Percentiles rank a stretch among this genome's conserved stretches.
Conservation (phyloP, 2,329 filamentous ascomycete species). For the Plectosphaerella cucumerina region DNA sequence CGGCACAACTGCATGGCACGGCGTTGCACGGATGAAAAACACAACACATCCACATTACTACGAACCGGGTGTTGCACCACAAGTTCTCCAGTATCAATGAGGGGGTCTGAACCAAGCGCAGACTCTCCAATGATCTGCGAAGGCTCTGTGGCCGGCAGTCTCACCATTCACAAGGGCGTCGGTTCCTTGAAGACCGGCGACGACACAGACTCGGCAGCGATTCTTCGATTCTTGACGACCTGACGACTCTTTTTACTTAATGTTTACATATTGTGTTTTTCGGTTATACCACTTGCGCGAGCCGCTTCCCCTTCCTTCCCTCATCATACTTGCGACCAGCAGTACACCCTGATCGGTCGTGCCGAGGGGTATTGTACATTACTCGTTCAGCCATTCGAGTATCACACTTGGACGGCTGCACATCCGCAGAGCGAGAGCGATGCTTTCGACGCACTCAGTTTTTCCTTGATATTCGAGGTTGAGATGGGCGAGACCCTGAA, state of each 20-base stretch:
- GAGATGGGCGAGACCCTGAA: not conserved
- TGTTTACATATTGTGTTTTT: slow-evolving; percentile 14
- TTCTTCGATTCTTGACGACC: slow-evolving; percentile 16
- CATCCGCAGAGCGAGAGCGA: not conserved
- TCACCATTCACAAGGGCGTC: too few species aligned
- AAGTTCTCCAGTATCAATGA: too few species aligned
- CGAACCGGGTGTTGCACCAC: too few species aligned
- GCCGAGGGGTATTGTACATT: not conserved
- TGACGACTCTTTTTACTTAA: slow-evolving; percentile 15
- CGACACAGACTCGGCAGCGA: not conserved
- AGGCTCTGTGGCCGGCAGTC: too few species aligned
- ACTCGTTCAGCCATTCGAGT: not conserved
- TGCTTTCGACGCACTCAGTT: not conserved
- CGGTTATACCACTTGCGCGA: slow-evolving; percentile 9
- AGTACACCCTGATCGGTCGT: not conserved
- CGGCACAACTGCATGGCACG: slow-evolving; percentile 9
- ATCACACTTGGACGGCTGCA: not conserved
- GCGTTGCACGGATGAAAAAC: not conserved
- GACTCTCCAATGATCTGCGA: too few species aligned
- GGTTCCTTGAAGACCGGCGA: too few species aligned
- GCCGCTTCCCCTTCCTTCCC: slow-evolving; percentile 5
- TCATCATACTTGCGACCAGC: not conserved
- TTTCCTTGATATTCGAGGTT: not conserved
- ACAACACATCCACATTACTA: too few species aligned
- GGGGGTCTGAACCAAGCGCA: too few species aligned